Evolutionary conservation across 1,139 yeast species (phyloP).

Genomic region (Geotrichum phurueaensis): DNA sequence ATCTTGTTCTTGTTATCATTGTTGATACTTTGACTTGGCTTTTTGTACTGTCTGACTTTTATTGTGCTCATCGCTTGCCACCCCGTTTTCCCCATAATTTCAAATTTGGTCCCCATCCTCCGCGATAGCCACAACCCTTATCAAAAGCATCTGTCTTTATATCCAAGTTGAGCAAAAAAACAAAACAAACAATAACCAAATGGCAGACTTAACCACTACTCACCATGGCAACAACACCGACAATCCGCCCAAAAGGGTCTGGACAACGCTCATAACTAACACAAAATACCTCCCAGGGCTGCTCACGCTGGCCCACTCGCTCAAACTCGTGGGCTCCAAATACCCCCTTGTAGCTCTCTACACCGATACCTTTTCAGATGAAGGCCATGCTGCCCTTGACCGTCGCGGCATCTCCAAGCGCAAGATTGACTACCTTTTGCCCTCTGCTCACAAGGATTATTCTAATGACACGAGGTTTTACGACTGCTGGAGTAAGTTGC

Average conservation of each 20-base stretch:
- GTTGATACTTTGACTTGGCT: too few species aligned
- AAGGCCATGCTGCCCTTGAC: conserved; percentile 40
- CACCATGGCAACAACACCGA: background rate
- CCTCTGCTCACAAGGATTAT: conserved; percentile 41
- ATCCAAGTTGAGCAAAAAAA: too few species aligned
- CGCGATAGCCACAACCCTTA: too few species aligned
- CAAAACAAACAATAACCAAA: too few species aligned
- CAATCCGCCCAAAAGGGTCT: conserved; percentile 32
- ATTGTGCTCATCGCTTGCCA: too few species aligned
- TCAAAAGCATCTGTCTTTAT: too few species aligned
- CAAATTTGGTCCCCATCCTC: too few species aligned
- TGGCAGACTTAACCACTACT: too few species aligned
- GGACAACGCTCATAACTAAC: conserved; percentile 53
- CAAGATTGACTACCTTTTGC: conserved; percentile 41
- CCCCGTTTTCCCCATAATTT: too few species aligned
- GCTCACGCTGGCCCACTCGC: conserved; percentile 44
- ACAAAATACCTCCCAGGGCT: conserved; percentile 46
- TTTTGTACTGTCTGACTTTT: too few species aligned
- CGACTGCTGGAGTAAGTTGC: conserved; percentile 56
- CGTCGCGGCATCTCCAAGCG: conserved; percentile 40
- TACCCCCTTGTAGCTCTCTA: conserved; percentile 49
- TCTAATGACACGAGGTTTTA: conserved; percentile 45
- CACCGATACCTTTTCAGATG: conserved; percentile 41
- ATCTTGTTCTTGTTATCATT: too few species aligned
- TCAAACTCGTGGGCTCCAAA: conserved; percentile 38